Evolutionary conservation across 177 flowering plant genomes (phyloP), one percentile per base, ranked within the genome.

Genomic region (Vitis hybrid): DNA sequence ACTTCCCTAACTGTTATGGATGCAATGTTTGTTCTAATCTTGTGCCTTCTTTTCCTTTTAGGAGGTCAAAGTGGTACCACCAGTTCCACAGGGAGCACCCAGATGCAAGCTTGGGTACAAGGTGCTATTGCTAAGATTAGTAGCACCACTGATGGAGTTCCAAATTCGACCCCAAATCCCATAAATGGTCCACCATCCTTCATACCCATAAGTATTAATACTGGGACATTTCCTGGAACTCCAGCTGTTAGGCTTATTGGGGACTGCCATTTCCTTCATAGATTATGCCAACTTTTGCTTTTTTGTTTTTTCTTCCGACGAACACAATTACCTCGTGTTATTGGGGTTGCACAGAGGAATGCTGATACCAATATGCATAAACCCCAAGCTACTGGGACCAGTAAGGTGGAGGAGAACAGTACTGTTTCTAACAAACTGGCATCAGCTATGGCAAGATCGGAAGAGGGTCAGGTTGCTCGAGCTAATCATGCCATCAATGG

Each of bases 121-220:
- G 99, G 99, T 75, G 99, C 99, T 13, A 91, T 96, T 80, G 99
- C 98, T 64, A 96, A 96, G 84, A 96, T 96, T 75, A 92, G 97
- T 77, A 86, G 95, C 86, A 87, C 91, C 11, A 74, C 83, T 57
- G 99, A 95, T 76, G 97, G 97, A 65, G 88, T 83, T 66, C 69
- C 98, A 32, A 86, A 65, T 82, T 77, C 97, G 70, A 74, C 92
- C 35, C 87, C 93, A 63, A 95, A 83, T 66, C 92, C 97, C 66
- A 84, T 90, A 27, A 88, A 80, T 79, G 99, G 99, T 10, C 93
- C 94, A 35, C 72, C 99, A 17, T 75, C 94, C 49, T 91, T 89
- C 70, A 86, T 89, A 89, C 99, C 99, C 13, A 95, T 95, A 56
- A 93, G 97, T 74, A 93, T 95, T 21, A 95, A 95, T 65, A 91